phyloP scores from a whole-genome alignment of 257 asterid species.

The Ballota nigra region DNA sequence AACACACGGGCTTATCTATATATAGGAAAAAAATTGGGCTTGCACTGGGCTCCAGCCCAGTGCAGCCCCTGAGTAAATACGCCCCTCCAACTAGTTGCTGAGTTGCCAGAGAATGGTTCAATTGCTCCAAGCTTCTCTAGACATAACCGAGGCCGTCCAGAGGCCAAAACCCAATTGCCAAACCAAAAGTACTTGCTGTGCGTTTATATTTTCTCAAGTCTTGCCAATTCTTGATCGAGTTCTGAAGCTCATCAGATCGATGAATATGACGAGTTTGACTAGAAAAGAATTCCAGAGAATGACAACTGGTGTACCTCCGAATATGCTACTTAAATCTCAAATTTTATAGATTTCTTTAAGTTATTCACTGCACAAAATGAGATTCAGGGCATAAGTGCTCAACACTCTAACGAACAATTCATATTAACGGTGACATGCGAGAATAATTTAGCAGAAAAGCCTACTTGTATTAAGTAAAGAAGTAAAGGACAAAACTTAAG shows the following conservation, averaged over 20 bases:
- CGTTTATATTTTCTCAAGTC: conserved; percentile 65
- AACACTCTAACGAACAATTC: too few relatives aligned
- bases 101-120: conserved; percentile 68
- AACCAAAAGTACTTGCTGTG: conserved; percentile 83
- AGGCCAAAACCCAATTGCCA: conserved; percentile 80
- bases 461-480: not conserved
- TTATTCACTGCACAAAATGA: conserved; percentile 43
- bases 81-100: conserved; percentile 74
- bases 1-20: too few relatives aligned
- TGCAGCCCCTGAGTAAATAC: too few relatives aligned
- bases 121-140: conserved; percentile 77
- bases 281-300: conserved; percentile 19
- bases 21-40: too few relatives aligned
- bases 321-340: too few relatives aligned
- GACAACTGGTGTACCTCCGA: conserved; percentile 16
- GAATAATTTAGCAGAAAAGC: not conserved
- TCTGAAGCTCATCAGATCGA: conserved; percentile 41
- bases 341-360: conserved; percentile 30
- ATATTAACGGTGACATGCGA: too few relatives aligned
- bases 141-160: conserved; percentile 74
- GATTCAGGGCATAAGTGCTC: not conserved
- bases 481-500: not conserved
- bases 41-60: too few relatives aligned
- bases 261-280: conserved; percentile 36
- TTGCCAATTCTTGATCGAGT: conserved; percentile 91